Evolutionary conservation across 2,329 filamentous ascomycete genomes (phyloP), one percentile per base, ranked within the genome.

Genomic region (Coniochaeta sp.): DNA sequence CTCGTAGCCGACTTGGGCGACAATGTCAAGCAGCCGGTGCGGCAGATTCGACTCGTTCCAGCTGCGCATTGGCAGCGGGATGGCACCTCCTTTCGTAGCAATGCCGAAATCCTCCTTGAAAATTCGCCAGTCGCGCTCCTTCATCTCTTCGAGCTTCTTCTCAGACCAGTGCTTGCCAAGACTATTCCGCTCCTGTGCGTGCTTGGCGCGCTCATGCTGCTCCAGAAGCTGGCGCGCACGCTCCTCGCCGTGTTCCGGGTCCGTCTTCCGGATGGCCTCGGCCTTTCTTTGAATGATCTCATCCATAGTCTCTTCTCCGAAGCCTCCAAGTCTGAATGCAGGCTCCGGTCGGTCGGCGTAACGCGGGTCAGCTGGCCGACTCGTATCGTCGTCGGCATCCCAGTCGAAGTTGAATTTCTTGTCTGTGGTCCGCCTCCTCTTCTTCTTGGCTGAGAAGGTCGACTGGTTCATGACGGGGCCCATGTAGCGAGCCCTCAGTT

Each of bases 21-120:
- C 85, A 62, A 98, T 90, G 58, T 93, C 85, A 62, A 98, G 81
- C 58, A 99, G 75, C 1, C 86, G 82, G 62, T 84, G 81, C 3
- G 95, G 93, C 42, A 99, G 80, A 6, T 81, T 82, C 3, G 93
- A 96, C 74, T 99, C 95, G 55, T 83, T 72, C 95, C 95, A 99
- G 66, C 82, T 91, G 57, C 95, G 91, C 93, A 99, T 98, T 0
- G 95, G 95, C 68, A 98, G 93, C 0, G 95, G 95, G 60, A 98
- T 91, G 28, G 83, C 82, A 50, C 93, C 93, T 61, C 95, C 95
- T 74, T 96, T 98, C 9, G 92, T 97, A 44, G 89, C 83, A 71
- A 99, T 99, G 67, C 95, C 96, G 77, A 96, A 98, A 74, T 99
- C 93, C 74, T 98, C 95, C 76, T 98, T 99, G 86, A 99, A 97